Base-by-base conservation (phyloP, 768 basidiomycete genomes). In the Tricholoma matsutake region DNA sequence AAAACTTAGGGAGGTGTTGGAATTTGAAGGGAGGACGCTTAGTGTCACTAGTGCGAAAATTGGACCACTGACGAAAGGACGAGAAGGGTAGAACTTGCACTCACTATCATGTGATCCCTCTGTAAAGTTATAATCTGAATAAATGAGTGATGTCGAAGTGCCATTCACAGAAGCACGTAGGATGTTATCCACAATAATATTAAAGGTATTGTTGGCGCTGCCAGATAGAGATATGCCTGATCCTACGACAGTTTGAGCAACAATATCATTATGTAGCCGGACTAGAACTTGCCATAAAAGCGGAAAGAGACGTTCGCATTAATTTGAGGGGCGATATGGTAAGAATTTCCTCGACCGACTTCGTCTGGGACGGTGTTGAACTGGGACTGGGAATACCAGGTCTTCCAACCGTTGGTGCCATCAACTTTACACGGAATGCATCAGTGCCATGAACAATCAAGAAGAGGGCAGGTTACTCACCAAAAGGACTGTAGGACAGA, bases 151-250 rank as follows among this genome's bases (percentile, higher is more conserved):
- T 11, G 59, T n/a, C 11, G 28, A 14, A 6, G 57, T n/a, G 14
- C 41, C 10, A 20, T 58, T 58, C 14, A 60, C 34, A 10, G 57
- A 54, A n/a, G 51, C 31, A 49, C 47, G 58, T 0, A 55, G 54
- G 35, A 34, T 41, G 54, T 61, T 60, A 43, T 67, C 66, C 45
- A 67, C 65, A 16, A 54, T 54, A 32, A 67, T 41, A 61, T 59
- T 43, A 53, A 63, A 64, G 18, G 66, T 60, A n/a, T 61, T 57
- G 29, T 62, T 65, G 32, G 56, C 62, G 32, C 31, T 31, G 2
- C 64, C 66, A 52, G 34, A 64, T 22, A 65, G 29, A 18, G 63
- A 13, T 41, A 65, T 31, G 18, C 64, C 61, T 16, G 64, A 60
- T 31, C 66, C 64, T 59, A 53, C 61, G 28, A 54, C 14, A 16